phyloP scores from a whole-genome alignment of 495 filamentous ascomycete genomes.

The Podospora conica region DNA sequence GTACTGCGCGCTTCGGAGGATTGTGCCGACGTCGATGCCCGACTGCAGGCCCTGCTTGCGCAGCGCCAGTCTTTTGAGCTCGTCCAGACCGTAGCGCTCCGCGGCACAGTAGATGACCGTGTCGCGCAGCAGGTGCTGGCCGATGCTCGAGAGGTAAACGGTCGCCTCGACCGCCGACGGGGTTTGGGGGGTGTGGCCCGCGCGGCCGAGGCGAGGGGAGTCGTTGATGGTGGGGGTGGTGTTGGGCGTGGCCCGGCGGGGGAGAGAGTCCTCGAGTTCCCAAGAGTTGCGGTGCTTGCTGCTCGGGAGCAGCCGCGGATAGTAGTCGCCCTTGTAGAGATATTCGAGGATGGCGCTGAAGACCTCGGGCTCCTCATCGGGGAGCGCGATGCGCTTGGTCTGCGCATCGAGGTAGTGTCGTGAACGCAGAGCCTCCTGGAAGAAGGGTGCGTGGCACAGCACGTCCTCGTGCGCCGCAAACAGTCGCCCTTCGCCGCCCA shows the following conservation, averaged over 20 bases:
- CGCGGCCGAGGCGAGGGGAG: slow-evolving; percentile 43
- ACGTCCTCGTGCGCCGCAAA: slow-evolving; percentile 91
- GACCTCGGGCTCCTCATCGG: slow-evolving; percentile 81
- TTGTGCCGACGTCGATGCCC: slow-evolving; percentile 78
- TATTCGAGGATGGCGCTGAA: slow-evolving; percentile 89
- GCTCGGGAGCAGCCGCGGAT: slow-evolving; percentile 60
- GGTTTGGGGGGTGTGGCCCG: slow-evolving; percentile 29
- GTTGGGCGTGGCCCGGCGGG: slow-evolving; percentile 29
- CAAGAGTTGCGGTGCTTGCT: slow-evolving; percentile 61
- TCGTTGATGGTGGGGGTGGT: slow-evolving; percentile 34
- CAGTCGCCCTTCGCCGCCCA: slow-evolving; percentile 73
- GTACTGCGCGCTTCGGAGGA: slow-evolving; percentile 84
- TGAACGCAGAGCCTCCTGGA: slow-evolving; percentile 51
- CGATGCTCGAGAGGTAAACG: slow-evolving; percentile 58
- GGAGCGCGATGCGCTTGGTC: slow-evolving; percentile 66
- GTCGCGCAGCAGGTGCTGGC: slow-evolving; percentile 72
- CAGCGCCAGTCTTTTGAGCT: slow-evolving; percentile 79
- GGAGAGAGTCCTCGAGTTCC: slow-evolving; percentile 61
- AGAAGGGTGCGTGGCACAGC: slow-evolving; percentile 75
- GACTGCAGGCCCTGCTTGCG: slow-evolving; percentile 86
- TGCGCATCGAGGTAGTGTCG: slow-evolving; percentile 55
- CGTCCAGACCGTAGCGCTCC: slow-evolving; percentile 76
- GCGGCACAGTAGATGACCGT: slow-evolving; percentile 90
- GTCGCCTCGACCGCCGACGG: slow-evolving; percentile 62
- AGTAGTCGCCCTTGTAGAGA: slow-evolving; percentile 93